Evolutionary conservation across 306 rosid genomes (phyloP), one percentile per base, ranked within the genome.

Genomic region (Quercus rubra): DNA sequence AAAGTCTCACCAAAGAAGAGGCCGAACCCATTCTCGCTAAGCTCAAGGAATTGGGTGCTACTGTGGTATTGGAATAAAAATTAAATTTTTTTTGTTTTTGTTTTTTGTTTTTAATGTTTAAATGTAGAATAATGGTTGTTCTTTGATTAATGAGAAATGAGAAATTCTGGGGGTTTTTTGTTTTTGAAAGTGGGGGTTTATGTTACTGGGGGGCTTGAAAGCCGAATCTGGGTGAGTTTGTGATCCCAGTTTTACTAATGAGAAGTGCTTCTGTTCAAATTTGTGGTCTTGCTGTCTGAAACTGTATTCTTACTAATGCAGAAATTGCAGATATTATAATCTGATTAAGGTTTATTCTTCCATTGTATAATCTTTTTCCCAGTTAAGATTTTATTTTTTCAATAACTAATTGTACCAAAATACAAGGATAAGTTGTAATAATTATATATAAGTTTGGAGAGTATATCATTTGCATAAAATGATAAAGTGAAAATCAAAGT

Each of bases 1-100:
- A 68, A 25, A 15, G 72, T 14, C 52, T 68, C 72, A 68, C 72
- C 52, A 68, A 68, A 35, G 72, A 68, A 23, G 52, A 35, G 72
- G 72, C 52, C 2, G 72, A 68, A 8, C 7, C 27, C 27, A 19
- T 68, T 10, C 25, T 68, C 5, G 27, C 52, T 23, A 68, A 68
- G 52, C n/a, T 68, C 27, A 68, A 68, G 52, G 52, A 35, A 0
- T 33, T 68, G 72, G 72, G 72, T 33, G 72, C 72, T 1, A 35
- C 72, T 35, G 52, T 68, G 52, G 72, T 68, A 68, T 68, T 68
- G 52, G 52, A 68, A 68, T 68, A 8, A 38, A 38, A 28, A 35
- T 14, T 64, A 17, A 3, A 25, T 25, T 25, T 27, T 35, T 33
- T 67, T 67, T 67, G 0, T 30, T 8, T 14, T 9, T 9, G 6